Evolutionary conservation across 768 basidiomycete genomes (phyloP), one percentile per base, ranked within the genome.

Genomic region (Termitomyces titanicus): DNA sequence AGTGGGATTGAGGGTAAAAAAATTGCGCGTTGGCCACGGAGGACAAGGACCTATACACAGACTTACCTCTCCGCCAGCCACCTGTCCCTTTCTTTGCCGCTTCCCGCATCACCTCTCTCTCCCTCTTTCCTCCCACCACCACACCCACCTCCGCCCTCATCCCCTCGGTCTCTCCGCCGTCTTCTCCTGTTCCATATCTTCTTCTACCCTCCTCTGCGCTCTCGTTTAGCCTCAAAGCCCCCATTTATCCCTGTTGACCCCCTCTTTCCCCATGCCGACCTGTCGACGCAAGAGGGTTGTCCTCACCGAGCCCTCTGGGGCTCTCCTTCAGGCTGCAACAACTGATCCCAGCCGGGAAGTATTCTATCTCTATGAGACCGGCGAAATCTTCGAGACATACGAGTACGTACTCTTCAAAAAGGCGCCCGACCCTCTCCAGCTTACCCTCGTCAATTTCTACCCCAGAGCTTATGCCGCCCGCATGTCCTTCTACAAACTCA

Each of bases 341-440:
- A 71, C 81, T 40, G 82, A 86, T 75, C 84, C 84, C 34, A 75
- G 78, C 70, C 83, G 75, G 67, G 84, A 86, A 61, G 94, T 98
- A 70, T 98, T 86, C 75, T 95, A 91, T 77, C 87, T 98, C 67
- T 77, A 85, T 60, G 86, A 93, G 72, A 98, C 96, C 3, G 96
- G 95, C 66, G 96, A 98, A 82, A 91, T 98, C 72, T 98, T 98
- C 70, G 87, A 93, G 61, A 86, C 86, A 67, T 98, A 97, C 68
- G 94, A 97, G 95, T 97, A 67, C 68, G 91, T 80, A 53, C 53
- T 62, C 58, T 61, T 59, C 56, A 60, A 46, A 63, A 66, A 62
- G 60, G 63, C 52, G 67, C 61, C 59, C 63, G 63, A 51, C 46
- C 54, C 54, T 69, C 63, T 39, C 62, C 47, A 44, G 57, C 63